Evolutionary conservation across 495 filamentous ascomycete species (phyloP), one percentile per base, ranked within the genome.

Genomic region (Aspergillus heteromorphus): DNA sequence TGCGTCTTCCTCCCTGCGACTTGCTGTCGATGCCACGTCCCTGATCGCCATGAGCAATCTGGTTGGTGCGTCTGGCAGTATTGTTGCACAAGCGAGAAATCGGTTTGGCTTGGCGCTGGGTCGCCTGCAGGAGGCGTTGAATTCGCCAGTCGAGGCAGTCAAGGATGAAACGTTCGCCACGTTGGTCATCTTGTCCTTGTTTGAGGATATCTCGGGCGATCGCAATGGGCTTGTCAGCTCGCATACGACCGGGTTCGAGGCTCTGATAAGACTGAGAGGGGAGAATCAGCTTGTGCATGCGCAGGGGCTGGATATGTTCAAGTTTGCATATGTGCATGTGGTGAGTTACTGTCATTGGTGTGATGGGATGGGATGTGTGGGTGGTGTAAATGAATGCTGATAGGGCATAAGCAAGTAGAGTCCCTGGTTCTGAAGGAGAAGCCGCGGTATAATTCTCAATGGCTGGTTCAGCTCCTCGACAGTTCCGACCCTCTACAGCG

Each of bases 81-180:
- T 77, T 6, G 62, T 63, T 16, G 43, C 65, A 1, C 63, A 67
- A 48, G 74, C 70, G 1, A 60, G 72, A 25, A 54, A 66, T 25
- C 55, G 59, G 2, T 74, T 73, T 63, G 74, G 71, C 1, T 60
- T 64, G 21, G 72, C 72, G 3, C 48, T 77, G 20, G 62, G 64
- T 13, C 61, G 59, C 13, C 53, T 77, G 7, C 64, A 64, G 19
- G 49, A 64, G 30, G 67, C 66, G 2, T 49, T 77, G 36, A 45
- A 50, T 5, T 67, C 65, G 19, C 68, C 65, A 18, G 56, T 48
- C 2, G 59, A 70, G 50, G 69, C 69, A 11, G 54, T 69, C 14
- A 69, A 70, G 47, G 74, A 77, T 48, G 70, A 74, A 45, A 75
- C 73, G 1, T 70, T 75, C 58, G 68, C 74, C 31, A 61, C 72